These are phyloP conservation scores for Sporobolus alterniflorus DNA, from an alignment of 202 grass and related monocot genomes.

Conservation along the genomic window DNA sequence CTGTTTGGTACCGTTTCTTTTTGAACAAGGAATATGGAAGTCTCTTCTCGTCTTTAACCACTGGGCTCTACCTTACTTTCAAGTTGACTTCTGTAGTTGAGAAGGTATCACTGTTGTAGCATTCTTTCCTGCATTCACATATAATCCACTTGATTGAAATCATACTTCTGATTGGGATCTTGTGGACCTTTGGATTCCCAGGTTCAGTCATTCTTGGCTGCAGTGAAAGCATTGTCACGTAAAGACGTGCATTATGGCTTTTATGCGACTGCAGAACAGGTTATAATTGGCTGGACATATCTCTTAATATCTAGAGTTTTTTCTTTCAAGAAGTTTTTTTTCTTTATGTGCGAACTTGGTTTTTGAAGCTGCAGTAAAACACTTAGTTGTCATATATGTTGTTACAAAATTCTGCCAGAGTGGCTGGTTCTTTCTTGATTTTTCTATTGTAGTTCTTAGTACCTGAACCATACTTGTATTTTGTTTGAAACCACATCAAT, in stretches of 20 bases:
- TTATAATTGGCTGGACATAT: conserved; percentile 8
- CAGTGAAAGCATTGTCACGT: conserved; percentile 83
- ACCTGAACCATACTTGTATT: not conserved
- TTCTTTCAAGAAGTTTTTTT: not conserved
- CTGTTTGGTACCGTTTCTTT: conserved; percentile 96
- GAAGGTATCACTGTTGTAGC: conserved; percentile 59
- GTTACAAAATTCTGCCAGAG: not conserved
- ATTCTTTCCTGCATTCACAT: conserved; percentile 8
- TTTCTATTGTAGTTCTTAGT: not conserved
- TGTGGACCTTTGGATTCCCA: conserved; percentile 43
- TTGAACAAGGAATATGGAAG: conserved; percentile 95
- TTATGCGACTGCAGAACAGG: conserved; percentile 89
- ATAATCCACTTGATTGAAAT: conserved; percentile 1
- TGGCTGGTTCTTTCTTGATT: not conserved
- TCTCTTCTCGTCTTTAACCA: conserved; percentile 95
- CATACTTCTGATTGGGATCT: conserved; percentile 25
- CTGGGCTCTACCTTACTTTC: conserved; percentile 92
- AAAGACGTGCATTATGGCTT: conserved; percentile 94
- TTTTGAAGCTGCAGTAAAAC: not conserved
- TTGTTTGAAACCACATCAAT: not conserved
- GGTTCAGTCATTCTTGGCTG: conserved; percentile 91
- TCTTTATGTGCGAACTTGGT: not conserved
- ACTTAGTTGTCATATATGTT: not conserved
- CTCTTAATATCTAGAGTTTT: not conserved
- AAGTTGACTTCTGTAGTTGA: conserved; percentile 92